Conservation (phyloP, 441 rosid species). For the Breynia disticha region DNA sequence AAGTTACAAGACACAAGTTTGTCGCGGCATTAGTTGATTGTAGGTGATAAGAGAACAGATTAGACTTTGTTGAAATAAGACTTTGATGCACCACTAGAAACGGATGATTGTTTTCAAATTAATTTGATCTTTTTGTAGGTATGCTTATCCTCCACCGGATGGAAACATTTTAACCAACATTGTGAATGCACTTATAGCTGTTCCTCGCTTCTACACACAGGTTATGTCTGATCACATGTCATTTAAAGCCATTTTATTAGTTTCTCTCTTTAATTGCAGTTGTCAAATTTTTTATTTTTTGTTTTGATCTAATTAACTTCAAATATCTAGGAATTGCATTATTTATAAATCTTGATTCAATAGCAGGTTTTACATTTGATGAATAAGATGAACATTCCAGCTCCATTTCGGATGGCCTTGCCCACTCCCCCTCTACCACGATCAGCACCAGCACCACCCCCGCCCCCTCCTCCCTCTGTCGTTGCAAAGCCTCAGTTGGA, state of each 20-base stretch:
- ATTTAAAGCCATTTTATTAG: conserved; percentile 9
- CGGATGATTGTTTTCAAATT: neutral
- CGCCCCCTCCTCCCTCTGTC: conserved; percentile 38
- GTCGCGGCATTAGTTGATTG: neutral
- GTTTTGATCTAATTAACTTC: conserved; percentile 2
- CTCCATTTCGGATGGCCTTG: conserved; percentile 88
- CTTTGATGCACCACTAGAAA: neutral
- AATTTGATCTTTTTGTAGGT: conserved; percentile 40
- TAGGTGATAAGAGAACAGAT: neutral
- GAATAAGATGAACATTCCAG: conserved; percentile 99
- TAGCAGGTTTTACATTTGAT: conserved; percentile 84
- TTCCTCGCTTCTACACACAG: conserved; percentile 93
- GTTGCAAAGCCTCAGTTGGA: conserved; percentile 28
- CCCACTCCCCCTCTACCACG: conserved; percentile 92
- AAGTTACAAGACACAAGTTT: neutral
- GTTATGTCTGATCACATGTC: conserved; percentile 25
- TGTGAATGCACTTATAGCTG: conserved; percentile 92
- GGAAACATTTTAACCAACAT: conserved; percentile 93
- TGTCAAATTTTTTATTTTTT: conserved; percentile 1
- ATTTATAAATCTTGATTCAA: conserved; percentile 9
- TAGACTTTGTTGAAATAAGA: neutral
- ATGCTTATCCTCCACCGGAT: conserved; percentile 96
- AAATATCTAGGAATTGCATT: conserved; percentile 1
- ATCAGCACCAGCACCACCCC: conserved; percentile 37
- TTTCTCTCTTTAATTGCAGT: conserved; percentile 1